These are phyloP conservation scores for Aspergillus incahuasiensis DNA, from an alignment of 495 filamentous ascomycete genomes.

Conservation along the genomic window DNA sequence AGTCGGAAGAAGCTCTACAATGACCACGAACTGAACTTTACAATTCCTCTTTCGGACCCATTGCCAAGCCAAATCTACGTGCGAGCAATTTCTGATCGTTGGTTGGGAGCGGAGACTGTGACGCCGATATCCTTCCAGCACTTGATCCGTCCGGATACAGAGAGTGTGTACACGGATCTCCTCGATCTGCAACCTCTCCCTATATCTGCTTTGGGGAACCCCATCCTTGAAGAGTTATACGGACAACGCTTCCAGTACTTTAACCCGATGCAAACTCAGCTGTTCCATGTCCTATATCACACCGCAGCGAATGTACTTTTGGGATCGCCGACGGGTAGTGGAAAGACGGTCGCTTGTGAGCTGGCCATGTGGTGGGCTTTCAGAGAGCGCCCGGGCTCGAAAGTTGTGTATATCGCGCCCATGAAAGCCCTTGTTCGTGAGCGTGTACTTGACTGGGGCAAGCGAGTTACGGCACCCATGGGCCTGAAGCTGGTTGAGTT, in stretches of 20 bases:
- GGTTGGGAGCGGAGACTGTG: conserved; percentile 96
- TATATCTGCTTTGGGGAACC: conserved; percentile 81
- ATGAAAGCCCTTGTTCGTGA: conserved; percentile 99
- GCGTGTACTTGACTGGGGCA: conserved; percentile 91
- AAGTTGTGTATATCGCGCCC: conserved; percentile 97
- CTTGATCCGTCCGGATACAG: conserved; percentile 93
- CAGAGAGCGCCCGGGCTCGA: conserved; percentile 88
- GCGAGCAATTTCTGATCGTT: conserved; percentile 87
- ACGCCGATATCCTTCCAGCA: conserved; percentile 95
- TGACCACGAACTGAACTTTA: conserved; percentile 96
- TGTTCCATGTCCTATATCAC: conserved; percentile 94
- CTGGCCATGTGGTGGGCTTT: conserved; percentile 99
- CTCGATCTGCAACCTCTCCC: conserved; percentile 89
- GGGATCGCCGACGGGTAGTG: conserved; percentile 94
- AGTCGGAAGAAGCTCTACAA: conserved; percentile 83
- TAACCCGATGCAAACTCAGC: conserved; percentile 98
- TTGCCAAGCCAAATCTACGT: conserved; percentile 94
- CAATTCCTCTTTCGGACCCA: conserved; percentile 89
- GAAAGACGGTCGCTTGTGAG: conserved; percentile 94
- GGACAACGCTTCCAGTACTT: conserved; percentile 86
- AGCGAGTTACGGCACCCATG: conserved; percentile 76
- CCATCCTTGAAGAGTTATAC: conserved; percentile 82
- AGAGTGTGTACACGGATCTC: conserved; percentile 93
- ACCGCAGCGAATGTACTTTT: conserved; percentile 86
- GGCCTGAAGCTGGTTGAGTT: conserved; percentile 90